Base-by-base conservation (phyloP, 345 rosid species). In the Lepidium didymum region DNA sequence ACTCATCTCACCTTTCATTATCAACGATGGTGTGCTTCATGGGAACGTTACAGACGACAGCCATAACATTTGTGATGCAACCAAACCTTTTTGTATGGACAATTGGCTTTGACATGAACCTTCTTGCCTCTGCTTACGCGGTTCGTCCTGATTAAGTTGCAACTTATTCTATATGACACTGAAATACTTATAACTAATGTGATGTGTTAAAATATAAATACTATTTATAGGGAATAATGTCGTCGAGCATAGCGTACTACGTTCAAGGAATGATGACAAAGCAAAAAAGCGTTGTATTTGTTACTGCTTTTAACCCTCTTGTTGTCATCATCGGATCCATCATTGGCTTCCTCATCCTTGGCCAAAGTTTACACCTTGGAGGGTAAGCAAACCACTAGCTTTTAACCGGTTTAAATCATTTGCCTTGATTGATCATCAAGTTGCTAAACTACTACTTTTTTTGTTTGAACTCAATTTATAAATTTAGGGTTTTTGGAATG, bases 201-300 rank as follows among this genome's bases (percentile, higher is more conserved):
- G 35, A 33, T 40, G 5, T 25, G 2, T 25, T 42, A 33, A 50
- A 16, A 50, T 56, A 40, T 34, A 40, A 19, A 41, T 37, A 37
- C 29, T 25, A 25, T 56, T 33, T 10, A 29, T 49, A 92, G 98
- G 98, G 97, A 34, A 79, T 93, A 58, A 94, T 93, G 74, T 81
- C 97, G 8, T 92, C 98, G 58, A 82, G 97, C 80, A 92, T 90
- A 34, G 84, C 98, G 3, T 90, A 90, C 81, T 93, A 83, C 68
- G 90, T 93, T 41, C 98, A 93, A 84, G 97, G 98, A n/a, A 31
- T 90, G 51, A 90, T 93, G 79, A 86, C 86, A 8, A 86, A 84
- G 84, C 84, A 79, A 74, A 83, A 84, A 62, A 87, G 96, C 0
- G 86, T 85, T 5, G 92, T 90, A 27, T 93, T 93, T 69, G 98